Percentiles rank a stretch among this genome's conserved stretches.
phyloP scores from a whole-genome alignment of 192 early-diverging fungal genomes.

The Powellomyces hirtus region DNA sequence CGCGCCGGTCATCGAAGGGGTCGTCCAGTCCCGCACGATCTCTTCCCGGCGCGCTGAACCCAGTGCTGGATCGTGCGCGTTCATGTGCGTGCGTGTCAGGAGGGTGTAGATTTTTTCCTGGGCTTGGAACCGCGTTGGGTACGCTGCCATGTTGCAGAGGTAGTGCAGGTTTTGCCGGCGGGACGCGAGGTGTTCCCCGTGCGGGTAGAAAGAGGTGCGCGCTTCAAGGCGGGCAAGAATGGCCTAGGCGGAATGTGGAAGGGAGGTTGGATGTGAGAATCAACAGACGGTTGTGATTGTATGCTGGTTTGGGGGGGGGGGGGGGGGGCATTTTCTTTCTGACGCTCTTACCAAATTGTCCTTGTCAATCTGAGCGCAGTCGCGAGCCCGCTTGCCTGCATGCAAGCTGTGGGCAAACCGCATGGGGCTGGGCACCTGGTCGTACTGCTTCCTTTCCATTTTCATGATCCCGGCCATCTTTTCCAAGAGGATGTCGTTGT shows the following conservation, averaged over 20 bases:
- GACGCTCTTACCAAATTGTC: slow-evolving; percentile 43
- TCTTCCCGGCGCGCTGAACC: not conserved
- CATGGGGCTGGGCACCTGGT: slow-evolving; percentile 3
- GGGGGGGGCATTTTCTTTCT: too few species aligned
- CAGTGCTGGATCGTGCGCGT: not conserved
- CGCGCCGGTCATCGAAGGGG: not conserved
- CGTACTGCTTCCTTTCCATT: slow-evolving; percentile 18
- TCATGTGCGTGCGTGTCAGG: not conserved
- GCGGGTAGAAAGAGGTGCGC: slow-evolving; percentile 42
- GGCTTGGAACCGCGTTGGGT: slow-evolving; percentile 40
- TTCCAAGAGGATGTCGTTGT: slow-evolving; percentile 46
- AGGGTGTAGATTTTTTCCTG: slow-evolving; percentile 5
- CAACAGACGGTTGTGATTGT: not conserved
- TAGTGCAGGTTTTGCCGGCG: slow-evolving; percentile 40
- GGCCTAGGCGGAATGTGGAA: slow-evolving; percentile 12
- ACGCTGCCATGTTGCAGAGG: slow-evolving; percentile 41
- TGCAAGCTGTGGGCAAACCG: slow-evolving; percentile 16
- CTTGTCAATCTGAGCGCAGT: slow-evolving; percentile 23
- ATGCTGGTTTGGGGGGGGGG: too few species aligned
- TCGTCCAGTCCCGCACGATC: not conserved
- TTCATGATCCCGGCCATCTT: slow-evolving; percentile 40
- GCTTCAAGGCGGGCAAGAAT: slow-evolving; percentile 40
- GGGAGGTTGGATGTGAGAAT: not conserved
- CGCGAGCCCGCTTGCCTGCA: slow-evolving; percentile 5
- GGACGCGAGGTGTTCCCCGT: slow-evolving; percentile 17